Evolutionary conservation across 805 yeast species (phyloP).

Genomic region (Limtongia smithiae): DNA sequence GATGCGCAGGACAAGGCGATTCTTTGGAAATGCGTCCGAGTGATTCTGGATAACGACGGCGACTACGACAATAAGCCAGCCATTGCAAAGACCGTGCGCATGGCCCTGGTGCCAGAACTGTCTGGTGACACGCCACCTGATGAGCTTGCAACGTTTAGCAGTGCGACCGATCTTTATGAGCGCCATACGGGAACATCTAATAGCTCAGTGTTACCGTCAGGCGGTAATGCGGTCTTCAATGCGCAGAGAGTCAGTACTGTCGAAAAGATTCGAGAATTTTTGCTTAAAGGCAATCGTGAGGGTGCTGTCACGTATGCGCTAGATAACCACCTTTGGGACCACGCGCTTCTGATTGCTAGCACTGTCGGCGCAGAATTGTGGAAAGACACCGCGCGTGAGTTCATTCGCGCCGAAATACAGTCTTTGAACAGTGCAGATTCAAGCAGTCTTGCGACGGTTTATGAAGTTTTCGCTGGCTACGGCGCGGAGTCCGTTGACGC

Average conservation of each 20-base stretch:
- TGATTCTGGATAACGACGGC: conserved; percentile 34
- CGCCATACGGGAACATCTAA: conserved; percentile 16
- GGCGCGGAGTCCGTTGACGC: conserved; percentile 43
- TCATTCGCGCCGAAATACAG: conserved; percentile 48
- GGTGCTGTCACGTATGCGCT: conserved; percentile 64
- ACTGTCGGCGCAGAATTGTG: conserved; percentile 61
- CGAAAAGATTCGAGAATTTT: conserved; percentile 37
- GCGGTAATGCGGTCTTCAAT: conserved; percentile 3
- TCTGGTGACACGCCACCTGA: conserved; percentile 12
- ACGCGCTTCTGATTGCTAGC: conserved; percentile 69
- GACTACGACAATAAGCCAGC: conserved; percentile 12
- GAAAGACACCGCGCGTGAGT: conserved; percentile 55
- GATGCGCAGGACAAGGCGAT: conserved; percentile 33
- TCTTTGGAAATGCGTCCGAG: conserved; percentile 38
- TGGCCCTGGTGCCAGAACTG: conserved; percentile 28
- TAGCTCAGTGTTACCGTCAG: no score
- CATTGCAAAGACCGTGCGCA: conserved; percentile 21
- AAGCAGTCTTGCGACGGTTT: conserved; percentile 50
- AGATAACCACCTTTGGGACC: conserved; percentile 65
- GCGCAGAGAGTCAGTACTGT: conserved; percentile 28
- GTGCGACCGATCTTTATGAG: conserved; percentile 33
- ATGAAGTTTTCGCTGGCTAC: conserved; percentile 64
- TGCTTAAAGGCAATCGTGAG: conserved; percentile 62
- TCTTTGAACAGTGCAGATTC: conserved; percentile 39
- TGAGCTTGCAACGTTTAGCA: conserved; percentile 24